Evolutionary conservation across 1,284 basidiomycete species (phyloP).

Genomic region (Anthracocystis panici-leucophaei): DNA sequence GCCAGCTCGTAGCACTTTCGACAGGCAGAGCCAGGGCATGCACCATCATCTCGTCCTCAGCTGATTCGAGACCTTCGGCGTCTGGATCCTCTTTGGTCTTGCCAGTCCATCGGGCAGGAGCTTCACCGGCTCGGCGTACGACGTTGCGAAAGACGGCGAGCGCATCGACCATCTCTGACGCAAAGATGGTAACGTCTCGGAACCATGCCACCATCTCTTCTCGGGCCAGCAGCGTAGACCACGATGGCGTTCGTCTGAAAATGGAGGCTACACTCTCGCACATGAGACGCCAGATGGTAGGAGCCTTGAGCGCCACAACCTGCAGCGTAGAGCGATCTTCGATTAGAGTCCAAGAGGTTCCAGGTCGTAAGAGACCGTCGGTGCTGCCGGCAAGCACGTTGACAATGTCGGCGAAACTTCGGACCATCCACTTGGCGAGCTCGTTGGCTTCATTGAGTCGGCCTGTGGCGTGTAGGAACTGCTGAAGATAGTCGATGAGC

Average conservation of each 20-base stretch:
- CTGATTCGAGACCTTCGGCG: conserved; percentile 23
- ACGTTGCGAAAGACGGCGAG: conserved; percentile 51
- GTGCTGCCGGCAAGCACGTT: conserved; percentile 63
- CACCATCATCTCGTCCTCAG: conserved; percentile 48
- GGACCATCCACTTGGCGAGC: conserved; percentile 61
- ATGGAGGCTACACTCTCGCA: conserved; percentile 60
- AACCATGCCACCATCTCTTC: conserved; percentile 67
- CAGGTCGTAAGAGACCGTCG: conserved; percentile 62
- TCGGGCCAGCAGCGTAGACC: conserved; percentile 55
- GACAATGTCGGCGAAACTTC: conserved; percentile 64
- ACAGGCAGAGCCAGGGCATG: conserved; percentile 56
- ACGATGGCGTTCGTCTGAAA: conserved; percentile 62
- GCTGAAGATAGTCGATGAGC: conserved; percentile 45
- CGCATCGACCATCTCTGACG: conserved; percentile 64
- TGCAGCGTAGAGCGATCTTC: conserved; percentile 36
- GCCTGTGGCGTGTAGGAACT: conserved; percentile 44
- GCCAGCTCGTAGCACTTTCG: conserved; percentile 61
- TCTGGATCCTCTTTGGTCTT: conserved; percentile 27
- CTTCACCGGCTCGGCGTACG: conserved; percentile 47
- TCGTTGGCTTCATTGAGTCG: conserved; percentile 57
- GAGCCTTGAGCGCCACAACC: conserved; percentile 44
- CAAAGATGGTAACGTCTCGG: conserved; percentile 65
- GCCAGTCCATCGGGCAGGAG: conserved; percentile 31
- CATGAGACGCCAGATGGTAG: conserved; percentile 62
- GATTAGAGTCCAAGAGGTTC: conserved; percentile 56